Evolutionary conservation across 2,329 filamentous ascomycete genomes (phyloP), one percentile per base, ranked within the genome.

Genomic region (Talaromyces sp.): DNA sequence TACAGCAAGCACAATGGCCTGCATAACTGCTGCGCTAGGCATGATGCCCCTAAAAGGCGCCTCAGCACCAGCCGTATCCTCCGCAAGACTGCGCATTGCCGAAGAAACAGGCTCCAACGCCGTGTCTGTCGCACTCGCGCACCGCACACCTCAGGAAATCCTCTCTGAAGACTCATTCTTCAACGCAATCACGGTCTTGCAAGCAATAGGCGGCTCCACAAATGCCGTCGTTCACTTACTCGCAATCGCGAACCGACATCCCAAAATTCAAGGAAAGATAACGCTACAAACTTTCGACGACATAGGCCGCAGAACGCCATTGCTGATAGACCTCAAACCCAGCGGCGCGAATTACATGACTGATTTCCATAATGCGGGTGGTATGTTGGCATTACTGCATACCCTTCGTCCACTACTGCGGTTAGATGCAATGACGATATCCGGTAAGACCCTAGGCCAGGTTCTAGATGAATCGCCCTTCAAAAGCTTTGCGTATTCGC

Each of bases 1-100:
- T 11, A 86, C 84, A 13, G 84, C 84, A 2, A 84, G 82, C 63
- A 86, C 84, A 1, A 86, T 86, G 81, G 84, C 83, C 7, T 86
- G 84, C 68, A 73, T 86, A 15, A 81, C 80, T 4, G 83, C 79
- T 39, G 84, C 79, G 0, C 73, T 86, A 3, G 84, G 84, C 3
- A 73, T 86, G 72, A 85, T 85, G 78, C 82, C 83, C 1, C 74
- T 85, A 3, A 75, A 78, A 57, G 83, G 83, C 25, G 84, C 84
- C 3, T 81, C 82, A 33, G 83, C 84, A 1, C 82, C 84, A 25
- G 84, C 84, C 3, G 83, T 86, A 0, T 85, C 82, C 3, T 82
- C 83, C 7, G 78, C 81, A 1, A 75, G 83, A 54, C 71, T 85
- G 9, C 73, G 84, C 33, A 79, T 85, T n/a, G 84, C 84, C 1